These are phyloP conservation scores for Plasmodium falciparum DNA, from an alignment of 169 alveolate species.

Conservation along the genomic window DNA sequence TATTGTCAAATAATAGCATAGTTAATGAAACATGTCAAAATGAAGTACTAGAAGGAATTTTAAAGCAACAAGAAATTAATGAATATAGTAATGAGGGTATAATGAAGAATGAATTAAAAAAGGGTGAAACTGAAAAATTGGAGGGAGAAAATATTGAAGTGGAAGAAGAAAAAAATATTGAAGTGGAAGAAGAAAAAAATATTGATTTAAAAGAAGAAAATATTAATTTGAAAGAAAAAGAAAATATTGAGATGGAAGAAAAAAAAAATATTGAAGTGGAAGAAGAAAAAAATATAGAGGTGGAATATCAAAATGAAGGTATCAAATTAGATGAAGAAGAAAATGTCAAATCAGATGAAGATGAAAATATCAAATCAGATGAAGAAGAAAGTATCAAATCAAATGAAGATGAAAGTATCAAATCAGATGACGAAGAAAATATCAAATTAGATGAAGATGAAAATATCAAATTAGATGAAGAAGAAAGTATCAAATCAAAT, in stretches of 20 bases:
- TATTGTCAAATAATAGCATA: not conserved
- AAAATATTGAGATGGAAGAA: not conserved
- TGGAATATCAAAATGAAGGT: too few species aligned
- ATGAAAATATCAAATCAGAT: too few species aligned
- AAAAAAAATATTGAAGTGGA: not conserved
- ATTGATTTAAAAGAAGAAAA: not conserved
- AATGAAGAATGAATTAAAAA: not conserved
- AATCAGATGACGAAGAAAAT: not conserved
- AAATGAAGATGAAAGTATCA: too few species aligned
- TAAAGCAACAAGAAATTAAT: not conserved
- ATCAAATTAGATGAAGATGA: not conserved
- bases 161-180: not conserved
- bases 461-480: not conserved
- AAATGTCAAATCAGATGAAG: too few species aligned
- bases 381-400: too few species aligned
- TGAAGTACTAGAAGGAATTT: not conserved
- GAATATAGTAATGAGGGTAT: slow-evolving; percentile 3
- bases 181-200: not conserved
- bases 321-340: too few species aligned
- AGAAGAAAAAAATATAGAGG: not conserved
- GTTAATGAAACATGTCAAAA: not conserved
- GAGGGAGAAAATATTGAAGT: not conserved
- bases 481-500: not conserved
- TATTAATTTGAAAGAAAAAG: not conserved
- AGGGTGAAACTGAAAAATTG: not conserved